Percentiles rank a stretch among this genome's conserved stretches.
These are phyloP conservation scores for Neofusicoccum parvum DNA, from an alignment of 2,329 filamentous ascomycete genomes.

Conservation along the genomic window DNA sequence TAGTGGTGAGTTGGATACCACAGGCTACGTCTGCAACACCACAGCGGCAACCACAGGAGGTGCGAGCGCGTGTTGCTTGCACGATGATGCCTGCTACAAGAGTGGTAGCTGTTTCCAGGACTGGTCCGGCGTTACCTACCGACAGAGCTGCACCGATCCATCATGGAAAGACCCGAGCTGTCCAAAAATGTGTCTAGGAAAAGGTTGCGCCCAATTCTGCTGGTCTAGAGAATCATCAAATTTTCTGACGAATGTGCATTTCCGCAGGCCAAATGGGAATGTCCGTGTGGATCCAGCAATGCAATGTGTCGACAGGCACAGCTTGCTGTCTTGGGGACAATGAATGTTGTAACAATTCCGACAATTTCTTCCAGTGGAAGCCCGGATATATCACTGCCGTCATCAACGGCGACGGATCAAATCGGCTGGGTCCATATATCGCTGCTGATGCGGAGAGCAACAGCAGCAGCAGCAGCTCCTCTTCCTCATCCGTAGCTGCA, in stretches of 20 bases:
- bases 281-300: conserved; percentile 9
- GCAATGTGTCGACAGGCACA: background rate
- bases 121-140: conserved; percentile 19
- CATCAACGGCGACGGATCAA: conserved; percentile 15
- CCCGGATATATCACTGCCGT: conserved; percentile 19
- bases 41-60: conserved; percentile 13
- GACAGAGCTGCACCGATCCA: conserved; percentile 15
- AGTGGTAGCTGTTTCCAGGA: conserved; percentile 18
- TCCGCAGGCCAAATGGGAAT: background rate
- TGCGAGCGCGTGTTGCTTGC: conserved; percentile 7
- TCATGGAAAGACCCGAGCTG: background rate
- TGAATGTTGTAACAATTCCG: background rate
- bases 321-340: conserved; percentile 9
- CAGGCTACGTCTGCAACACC: conserved; percentile 16
- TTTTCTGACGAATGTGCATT: background rate
- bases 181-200: background rate
- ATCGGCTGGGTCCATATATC: conserved; percentile 14
- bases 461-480: background rate
- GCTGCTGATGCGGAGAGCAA: background rate
- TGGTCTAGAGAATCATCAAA: background rate
- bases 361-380: conserved; percentile 14
- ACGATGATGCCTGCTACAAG: conserved; percentile 17
- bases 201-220: background rate
- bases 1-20: background rate
- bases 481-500: background rate